Evolutionary conservation across 108 stramenopile genomes (phyloP), one percentile per base, ranked within the genome.

Genomic region (Schizochytrium sp.): DNA sequence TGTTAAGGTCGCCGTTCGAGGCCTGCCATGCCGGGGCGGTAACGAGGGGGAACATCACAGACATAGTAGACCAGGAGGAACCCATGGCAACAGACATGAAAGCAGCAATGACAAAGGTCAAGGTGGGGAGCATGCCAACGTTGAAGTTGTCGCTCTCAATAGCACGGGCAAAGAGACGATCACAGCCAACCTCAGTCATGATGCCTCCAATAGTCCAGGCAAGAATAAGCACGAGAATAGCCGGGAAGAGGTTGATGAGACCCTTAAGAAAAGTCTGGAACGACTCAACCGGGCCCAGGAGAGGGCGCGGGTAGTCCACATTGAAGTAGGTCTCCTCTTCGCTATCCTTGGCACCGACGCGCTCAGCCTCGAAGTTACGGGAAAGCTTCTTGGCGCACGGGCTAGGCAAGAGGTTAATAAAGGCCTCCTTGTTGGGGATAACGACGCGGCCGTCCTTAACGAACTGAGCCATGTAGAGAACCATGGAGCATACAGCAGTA

Each of bases 1-100:
- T 93, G 13, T 44, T 73, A 13, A 87, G 72, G 87, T 95, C 89
- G 13, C 94, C 94, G 49, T 87, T 57, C 15, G 91, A 89, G 46
- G 93, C 94, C 41, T 88, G 55, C 89, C 94, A 95, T 10, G 93
- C 89, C 12, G 95, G 95, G 17, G 91, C 90, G 10, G 92, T 72
- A 15, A 95, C 87, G 1, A 96, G 89, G 8, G 95, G 95, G 76
- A 96, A 87, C 89, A 96, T 89, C 59, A 96, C 95, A 49, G 92
- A 91, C 95, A 96, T 96, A 0, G 93, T 94, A 56, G 94, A 94
- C 95, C 95, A 96, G 44, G 92, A 93, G 41, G 95, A 92, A 59
- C 95, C 95, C 10, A 91, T 94, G 2, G 95, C 93, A 69, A 95
- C 88, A 2, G 95, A 95, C 92, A 95, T 94, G 88, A 96, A 69